Base-by-base conservation (phyloP, 768 basidiomycete genomes). In the Glaciozyma antarctica region DNA sequence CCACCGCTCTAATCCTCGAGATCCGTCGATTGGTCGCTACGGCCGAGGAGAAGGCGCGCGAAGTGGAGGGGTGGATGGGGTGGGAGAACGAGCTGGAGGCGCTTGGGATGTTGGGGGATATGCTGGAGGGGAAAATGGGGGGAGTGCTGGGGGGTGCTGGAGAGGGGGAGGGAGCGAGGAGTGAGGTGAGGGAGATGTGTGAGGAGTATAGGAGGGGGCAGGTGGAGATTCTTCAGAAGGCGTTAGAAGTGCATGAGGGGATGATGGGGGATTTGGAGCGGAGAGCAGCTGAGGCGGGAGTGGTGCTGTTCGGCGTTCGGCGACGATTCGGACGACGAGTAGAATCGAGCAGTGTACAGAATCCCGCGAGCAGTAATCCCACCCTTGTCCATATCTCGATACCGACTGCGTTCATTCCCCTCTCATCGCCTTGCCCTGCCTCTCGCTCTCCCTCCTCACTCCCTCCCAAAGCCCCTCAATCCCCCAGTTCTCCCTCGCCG, bases 51-150 rank as follows among this genome's bases (percentile, higher is more conserved):
- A 73, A 28, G 74, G 75, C 43, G 69, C 73, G 15, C 66, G 73
- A 15, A 70, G 62, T 5, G 69, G 74, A 22, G 73, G 73, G 32
- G 74, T 68, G 9, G 64, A 70, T 70, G 34, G 57, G 70, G 28
- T 83, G 82, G 73, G 84, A 89, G 71, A 81, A 84, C 67, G 79
- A 87, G 67, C 75, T 92, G 48, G 85, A 88, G 49, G 84, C 86
- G 0, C 81, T 87, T 13, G 82, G 81, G 9, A 77, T 81, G 70
- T 74, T 95, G 64, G 79, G 79, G 28, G 84, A 85, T 24, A 91
- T 93, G 88, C 77, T 85, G 5, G 63, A 53, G 34, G 58, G 60
- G 45, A 70, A 68, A 56, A 56, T 44, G 63, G 72, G 22, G 68
- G 75, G 16, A 61, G 68, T 52, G 30, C 51, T 38, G 30, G 38